phyloP scores from a whole-genome alignment of 148 eudicot species.

The Spergularia bocconei region DNA sequence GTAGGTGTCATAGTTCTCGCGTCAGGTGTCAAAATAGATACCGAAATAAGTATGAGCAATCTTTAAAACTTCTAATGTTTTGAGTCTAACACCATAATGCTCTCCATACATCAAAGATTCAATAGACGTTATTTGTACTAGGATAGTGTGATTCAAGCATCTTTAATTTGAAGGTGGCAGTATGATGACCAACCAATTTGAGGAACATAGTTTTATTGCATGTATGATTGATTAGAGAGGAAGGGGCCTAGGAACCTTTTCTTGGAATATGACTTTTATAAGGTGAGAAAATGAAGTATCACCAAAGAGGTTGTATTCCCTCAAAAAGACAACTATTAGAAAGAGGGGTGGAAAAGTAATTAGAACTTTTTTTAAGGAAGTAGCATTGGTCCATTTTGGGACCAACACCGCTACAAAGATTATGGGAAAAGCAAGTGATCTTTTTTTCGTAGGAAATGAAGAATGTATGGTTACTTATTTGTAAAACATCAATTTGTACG shows the following conservation, averaged over 20 bases:
- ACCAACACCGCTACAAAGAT: constrained; percentile 20
- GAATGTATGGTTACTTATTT: not conserved
- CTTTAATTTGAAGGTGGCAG: constrained; percentile 20
- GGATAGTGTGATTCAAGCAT: constrained; percentile 1
- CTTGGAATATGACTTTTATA: constrained; percentile 9
- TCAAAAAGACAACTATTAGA: constrained; percentile 1
- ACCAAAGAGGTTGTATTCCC: not conserved
- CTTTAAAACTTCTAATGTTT: too few relatives aligned
- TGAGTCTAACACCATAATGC: too few relatives aligned
- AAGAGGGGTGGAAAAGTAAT: constrained; percentile 10
- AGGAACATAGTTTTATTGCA: constrained; percentile 13
- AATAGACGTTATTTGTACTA: not conserved
- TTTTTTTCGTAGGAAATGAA: not conserved
- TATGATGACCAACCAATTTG: constrained; percentile 22
- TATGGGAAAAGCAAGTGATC: not conserved
- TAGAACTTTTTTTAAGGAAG: not conserved
- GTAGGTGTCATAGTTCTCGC: too few relatives aligned
- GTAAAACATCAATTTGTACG: too few relatives aligned
- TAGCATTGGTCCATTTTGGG: constrained; percentile 9
- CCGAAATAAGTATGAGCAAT: too few relatives aligned
- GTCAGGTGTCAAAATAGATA: too few relatives aligned
- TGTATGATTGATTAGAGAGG: constrained; percentile 13
- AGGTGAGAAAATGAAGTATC: constrained; percentile 10
- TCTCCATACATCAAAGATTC: not conserved
- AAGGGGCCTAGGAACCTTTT: constrained; percentile 23